These are phyloP conservation scores for Trichosporon asahii DNA, from an alignment of 1,284 basidiomycete species.

Conservation along the genomic window DNA sequence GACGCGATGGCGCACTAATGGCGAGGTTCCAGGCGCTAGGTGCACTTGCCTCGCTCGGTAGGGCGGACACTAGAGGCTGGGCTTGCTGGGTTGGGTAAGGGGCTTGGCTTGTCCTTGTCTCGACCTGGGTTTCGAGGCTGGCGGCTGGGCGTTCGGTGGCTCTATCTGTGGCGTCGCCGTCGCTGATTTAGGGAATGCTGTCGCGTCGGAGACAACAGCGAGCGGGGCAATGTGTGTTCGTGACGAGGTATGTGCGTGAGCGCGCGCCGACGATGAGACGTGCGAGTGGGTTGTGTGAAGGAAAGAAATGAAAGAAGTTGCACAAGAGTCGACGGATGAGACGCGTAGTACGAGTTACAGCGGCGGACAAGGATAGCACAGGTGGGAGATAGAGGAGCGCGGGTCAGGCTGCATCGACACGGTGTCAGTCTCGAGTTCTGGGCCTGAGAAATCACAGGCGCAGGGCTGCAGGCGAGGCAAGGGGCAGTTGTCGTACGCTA, in stretches of 20 bases:
- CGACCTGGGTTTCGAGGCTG: neutral
- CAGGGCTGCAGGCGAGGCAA: neutral
- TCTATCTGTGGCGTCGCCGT: neutral
- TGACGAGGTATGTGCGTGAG: neutral
- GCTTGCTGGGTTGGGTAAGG: constrained; percentile 1
- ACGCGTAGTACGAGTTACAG: neutral
- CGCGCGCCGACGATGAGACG: neutral
- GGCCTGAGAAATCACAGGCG: neutral
- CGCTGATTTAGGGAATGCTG: neutral
- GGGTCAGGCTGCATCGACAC: neutral
- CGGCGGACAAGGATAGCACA: neutral
- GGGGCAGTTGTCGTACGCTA: neutral
- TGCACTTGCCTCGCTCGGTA: neutral
- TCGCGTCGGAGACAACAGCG: neutral
- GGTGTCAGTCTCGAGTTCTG: neutral
- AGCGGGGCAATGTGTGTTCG: neutral
- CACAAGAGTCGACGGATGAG: neutral
- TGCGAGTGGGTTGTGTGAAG: neutral
- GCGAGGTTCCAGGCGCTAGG: neutral
- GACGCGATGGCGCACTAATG: constrained; percentile 2
- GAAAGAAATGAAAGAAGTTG: neutral
- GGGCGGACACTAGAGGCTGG: neutral
- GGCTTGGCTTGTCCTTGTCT: neutral
- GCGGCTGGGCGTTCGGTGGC: neutral
- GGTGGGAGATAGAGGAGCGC: neutral